Conservation (phyloP, 1,284 basidiomycete species). For the Bjerkandera adusta region DNA sequence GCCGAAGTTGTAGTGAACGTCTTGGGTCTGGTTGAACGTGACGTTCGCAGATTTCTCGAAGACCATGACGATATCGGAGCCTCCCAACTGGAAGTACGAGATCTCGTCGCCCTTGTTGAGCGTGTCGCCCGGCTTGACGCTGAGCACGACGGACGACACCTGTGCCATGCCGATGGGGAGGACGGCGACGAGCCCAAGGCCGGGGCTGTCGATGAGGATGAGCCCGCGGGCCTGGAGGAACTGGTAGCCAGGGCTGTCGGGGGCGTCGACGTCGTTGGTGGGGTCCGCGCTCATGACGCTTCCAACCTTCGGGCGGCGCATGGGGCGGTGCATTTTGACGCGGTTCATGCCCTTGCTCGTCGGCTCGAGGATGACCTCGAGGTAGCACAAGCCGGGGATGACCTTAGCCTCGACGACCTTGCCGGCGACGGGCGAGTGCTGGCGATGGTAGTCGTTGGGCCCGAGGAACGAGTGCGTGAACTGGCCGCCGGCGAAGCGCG, state of each 20-base stretch:
- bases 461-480: constrained; percentile 23
- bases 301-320: neutral
- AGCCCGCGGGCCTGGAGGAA: constrained; percentile 24
- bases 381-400: neutral
- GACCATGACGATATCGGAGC: constrained; percentile 23
- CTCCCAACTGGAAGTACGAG: constrained; percentile 21
- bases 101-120: constrained; percentile 22
- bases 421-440: constrained; percentile 22
- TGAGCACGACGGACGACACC: constrained; percentile 22
- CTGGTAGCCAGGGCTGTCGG: constrained; percentile 24
- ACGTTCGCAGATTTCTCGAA: constrained; percentile 21
- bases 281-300: neutral
- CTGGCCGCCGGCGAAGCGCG: constrained; percentile 17
- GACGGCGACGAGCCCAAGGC: constrained; percentile 22
- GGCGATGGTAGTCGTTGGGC: constrained; percentile 23
- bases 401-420: neutral
- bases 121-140: constrained; percentile 14
- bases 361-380: neutral
- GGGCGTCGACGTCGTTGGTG: constrained; percentile 16
- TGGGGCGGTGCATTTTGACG: constrained; percentile 14
- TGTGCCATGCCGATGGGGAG: constrained; percentile 25
- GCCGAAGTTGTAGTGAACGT: constrained; percentile 19
- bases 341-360: neutral
- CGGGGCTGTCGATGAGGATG: constrained; percentile 19
- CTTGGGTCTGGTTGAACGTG: constrained; percentile 11